Conservation (phyloP, 140 eudicot genomes). For the Cichorium intybus region DNA sequence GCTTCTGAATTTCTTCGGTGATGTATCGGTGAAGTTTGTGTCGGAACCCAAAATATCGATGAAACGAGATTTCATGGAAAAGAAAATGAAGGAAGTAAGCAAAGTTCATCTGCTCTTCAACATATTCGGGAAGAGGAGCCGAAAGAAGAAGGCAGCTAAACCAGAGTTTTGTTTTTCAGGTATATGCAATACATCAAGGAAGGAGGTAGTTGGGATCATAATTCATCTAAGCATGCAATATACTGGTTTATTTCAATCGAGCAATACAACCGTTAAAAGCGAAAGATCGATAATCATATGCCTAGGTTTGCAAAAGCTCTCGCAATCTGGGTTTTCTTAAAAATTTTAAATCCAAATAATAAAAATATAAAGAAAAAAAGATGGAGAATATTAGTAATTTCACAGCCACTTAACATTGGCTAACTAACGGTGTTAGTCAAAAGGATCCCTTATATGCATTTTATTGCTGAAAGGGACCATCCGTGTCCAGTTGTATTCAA, state of each 20-base stretch:
- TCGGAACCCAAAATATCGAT: slow-evolving; percentile 3
- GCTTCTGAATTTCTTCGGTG: slow-evolving; percentile 22
- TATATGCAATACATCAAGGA: slow-evolving; percentile 68
- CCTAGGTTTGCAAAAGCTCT: too few relatives aligned
- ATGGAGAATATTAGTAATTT: too few relatives aligned
- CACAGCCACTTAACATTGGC: too few relatives aligned
- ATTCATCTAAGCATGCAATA: slow-evolving; percentile 38
- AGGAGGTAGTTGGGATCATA: slow-evolving; percentile 53
- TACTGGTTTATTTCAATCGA: slow-evolving; percentile 15
- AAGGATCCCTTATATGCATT: too few relatives aligned
- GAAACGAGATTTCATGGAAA: slow-evolving; percentile 7
- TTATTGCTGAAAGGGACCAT: too few relatives aligned
- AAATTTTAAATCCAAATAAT: too few relatives aligned
- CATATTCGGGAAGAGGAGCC: slow-evolving; percentile 37
- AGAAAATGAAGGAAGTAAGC: slow-evolving; percentile 48
- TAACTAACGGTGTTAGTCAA: too few relatives aligned
- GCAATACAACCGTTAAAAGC: too few relatives aligned
- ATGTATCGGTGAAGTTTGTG: slow-evolving; percentile 7
- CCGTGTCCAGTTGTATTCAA: too few relatives aligned
- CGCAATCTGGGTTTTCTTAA: too few relatives aligned
- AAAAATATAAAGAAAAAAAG: too few relatives aligned
- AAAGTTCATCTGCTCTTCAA: slow-evolving; percentile 47
- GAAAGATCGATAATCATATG: too few relatives aligned
- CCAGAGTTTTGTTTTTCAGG: slow-evolving; percentile 75
- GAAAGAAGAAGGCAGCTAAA: slow-evolving; percentile 61